Conservation (phyloP, 2,329 filamentous ascomycete genomes). For the Seiridium unicorne region DNA sequence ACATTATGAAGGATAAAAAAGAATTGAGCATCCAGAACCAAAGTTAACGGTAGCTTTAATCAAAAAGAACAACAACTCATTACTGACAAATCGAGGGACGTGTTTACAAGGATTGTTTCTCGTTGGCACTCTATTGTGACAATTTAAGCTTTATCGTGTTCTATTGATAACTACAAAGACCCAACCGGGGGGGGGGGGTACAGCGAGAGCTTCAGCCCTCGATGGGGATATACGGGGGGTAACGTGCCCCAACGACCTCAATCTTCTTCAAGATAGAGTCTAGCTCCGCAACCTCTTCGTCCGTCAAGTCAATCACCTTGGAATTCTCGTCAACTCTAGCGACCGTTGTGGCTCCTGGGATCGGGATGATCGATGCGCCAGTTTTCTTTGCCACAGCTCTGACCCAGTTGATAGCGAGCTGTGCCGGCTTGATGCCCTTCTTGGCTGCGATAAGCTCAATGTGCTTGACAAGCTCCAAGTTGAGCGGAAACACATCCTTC, state of each 20-base stretch:
- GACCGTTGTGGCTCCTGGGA: conserved; percentile 61
- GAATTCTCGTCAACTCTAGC: conserved; percentile 61
- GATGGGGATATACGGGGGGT: conserved; percentile 34
- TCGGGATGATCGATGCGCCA: conserved; percentile 60
- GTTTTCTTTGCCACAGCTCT: conserved; percentile 45
- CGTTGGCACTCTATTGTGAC: too few relatives aligned
- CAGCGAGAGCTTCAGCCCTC: neutral
- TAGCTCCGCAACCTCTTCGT: conserved; percentile 50
- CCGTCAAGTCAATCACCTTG: conserved; percentile 44
- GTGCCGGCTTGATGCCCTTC: conserved; percentile 60
- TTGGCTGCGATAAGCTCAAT: conserved; percentile 56
- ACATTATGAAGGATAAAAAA: neutral
- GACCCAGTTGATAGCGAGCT: conserved; percentile 68
- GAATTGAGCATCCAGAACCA: neutral
- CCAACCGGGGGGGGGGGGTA: too few relatives aligned
- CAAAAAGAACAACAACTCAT: neutral
- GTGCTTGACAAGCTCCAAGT: conserved; percentile 59
- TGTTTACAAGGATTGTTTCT: too few relatives aligned
- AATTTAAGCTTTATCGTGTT: too few relatives aligned
- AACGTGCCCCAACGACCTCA: conserved; percentile 46
- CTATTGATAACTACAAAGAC: too few relatives aligned
- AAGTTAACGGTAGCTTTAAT: neutral
- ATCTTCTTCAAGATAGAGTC: conserved; percentile 48
- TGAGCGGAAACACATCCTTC: conserved; percentile 60
- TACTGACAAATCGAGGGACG: neutral